Percentiles rank a stretch among this genome's conserved stretches.
phyloP scores from a whole-genome alignment of 306 rosid genomes.

The Pueraria montana region DNA sequence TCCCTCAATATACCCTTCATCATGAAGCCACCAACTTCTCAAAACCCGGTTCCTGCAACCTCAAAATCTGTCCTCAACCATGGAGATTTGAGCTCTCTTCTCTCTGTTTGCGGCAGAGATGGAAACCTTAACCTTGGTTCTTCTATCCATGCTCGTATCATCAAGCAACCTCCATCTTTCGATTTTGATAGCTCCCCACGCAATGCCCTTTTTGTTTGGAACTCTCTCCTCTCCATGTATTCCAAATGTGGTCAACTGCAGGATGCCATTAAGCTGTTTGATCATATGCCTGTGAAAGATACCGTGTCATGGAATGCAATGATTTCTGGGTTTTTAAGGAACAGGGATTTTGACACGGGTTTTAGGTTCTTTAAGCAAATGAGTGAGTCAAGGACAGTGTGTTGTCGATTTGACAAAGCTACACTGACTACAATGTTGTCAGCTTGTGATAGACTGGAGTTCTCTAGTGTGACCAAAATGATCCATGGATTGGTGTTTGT shows the following conservation, averaged over 20 bases:
- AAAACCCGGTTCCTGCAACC: slow-evolving; percentile 52
- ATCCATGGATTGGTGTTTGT: slow-evolving; percentile 74
- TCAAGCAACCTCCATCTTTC: slow-evolving; percentile 58
- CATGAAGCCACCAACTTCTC: slow-evolving; percentile 42
- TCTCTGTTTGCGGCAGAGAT: slow-evolving; percentile 68
- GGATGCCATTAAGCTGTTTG: slow-evolving; percentile 71
- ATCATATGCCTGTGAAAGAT: slow-evolving; percentile 69
- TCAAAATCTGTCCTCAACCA: slow-evolving; percentile 63
- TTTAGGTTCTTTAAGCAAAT: slow-evolving; percentile 64
- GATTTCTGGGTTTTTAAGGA: slow-evolving; percentile 72
- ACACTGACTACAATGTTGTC: slow-evolving; percentile 77
- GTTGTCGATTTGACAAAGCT: slow-evolving; percentile 73
- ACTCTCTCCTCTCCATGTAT: slow-evolving; percentile 75
- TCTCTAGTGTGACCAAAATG: slow-evolving; percentile 57
- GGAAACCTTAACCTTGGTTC: slow-evolving; percentile 67
- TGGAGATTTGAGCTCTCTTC: slow-evolving; percentile 58
- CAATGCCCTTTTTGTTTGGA: slow-evolving; percentile 69
- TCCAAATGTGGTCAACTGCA: slow-evolving; percentile 54
- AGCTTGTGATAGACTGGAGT: slow-evolving; percentile 68
- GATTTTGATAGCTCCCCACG: slow-evolving; percentile 41
- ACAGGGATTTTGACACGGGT: slow-evolving; percentile 56
- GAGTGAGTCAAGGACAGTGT: slow-evolving; percentile 49
- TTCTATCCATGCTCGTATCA: slow-evolving; percentile 80
- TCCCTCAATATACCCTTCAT: slow-evolving; percentile 54
- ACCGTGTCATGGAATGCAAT: slow-evolving; percentile 81